phyloP scores from a whole-genome alignment of 352 stramenopile genomes.

The Phytophthora fragariaefolia region DNA sequence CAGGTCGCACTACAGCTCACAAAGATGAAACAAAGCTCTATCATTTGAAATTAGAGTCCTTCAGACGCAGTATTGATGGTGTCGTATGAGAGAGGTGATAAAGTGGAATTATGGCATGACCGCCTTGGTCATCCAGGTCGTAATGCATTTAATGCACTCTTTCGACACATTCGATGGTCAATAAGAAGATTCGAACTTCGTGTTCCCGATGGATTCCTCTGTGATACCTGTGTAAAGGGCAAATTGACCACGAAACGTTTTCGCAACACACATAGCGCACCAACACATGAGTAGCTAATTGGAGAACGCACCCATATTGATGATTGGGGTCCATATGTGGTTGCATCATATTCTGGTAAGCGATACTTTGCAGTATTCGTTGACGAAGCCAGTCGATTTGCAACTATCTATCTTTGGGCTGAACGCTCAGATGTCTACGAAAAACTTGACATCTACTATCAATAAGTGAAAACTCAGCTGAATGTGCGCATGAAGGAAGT shows the following conservation, averaged over 20 bases:
- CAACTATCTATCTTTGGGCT: conserved; percentile 12
- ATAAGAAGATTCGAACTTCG: background rate
- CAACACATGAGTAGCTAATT: conserved; percentile 7
- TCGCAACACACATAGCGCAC: background rate
- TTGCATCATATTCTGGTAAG: background rate
- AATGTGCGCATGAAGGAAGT: conserved; percentile 26
- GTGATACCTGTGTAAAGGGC: conserved; percentile 2
- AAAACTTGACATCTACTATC: conserved; percentile 23
- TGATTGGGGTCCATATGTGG: conserved; percentile 5
- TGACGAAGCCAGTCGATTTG: conserved; percentile 24
- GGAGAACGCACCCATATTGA: background rate
- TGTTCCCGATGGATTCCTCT: background rate
- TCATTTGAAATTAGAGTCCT: background rate
- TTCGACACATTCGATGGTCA: background rate
- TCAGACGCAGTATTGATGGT: background rate
- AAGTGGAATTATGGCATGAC: background rate
- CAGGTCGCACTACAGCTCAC: background rate
- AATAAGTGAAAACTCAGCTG: conserved; percentile 19
- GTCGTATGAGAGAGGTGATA: background rate
- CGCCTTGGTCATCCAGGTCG: background rate
- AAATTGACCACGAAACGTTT: background rate
- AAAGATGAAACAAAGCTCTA: background rate
- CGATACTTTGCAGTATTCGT: conserved; percentile 10
- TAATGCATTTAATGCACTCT: conserved; percentile 1
- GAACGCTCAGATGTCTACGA: conserved; percentile 26